Percentiles rank a stretch among this genome's conserved stretches.
phyloP scores from a whole-genome alignment of 345 rosid genomes.

The Sonneratia alba region DNA sequence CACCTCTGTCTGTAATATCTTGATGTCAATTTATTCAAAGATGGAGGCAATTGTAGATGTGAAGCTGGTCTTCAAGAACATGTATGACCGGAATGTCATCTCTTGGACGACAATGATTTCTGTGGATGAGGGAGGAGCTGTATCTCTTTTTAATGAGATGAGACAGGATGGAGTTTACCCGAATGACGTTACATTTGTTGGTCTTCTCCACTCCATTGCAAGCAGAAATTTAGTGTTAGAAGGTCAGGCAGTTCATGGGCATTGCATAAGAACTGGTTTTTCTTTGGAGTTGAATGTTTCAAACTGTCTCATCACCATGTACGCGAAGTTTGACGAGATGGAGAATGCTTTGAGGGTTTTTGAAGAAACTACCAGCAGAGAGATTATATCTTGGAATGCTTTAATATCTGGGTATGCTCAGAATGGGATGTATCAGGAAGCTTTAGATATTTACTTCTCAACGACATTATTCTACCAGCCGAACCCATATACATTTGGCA shows the following conservation, averaged over 20 bases:
- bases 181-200: constrained; percentile 68
- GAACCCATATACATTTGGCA: constrained; percentile 71
- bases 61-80: constrained; percentile 38
- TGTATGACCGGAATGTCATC: constrained; percentile 60
- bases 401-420: constrained; percentile 72
- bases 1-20: constrained; percentile 52
- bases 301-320: constrained; percentile 77
- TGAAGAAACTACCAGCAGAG: constrained; percentile 41
- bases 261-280: constrained; percentile 47
- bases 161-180: constrained; percentile 58
- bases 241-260: constrained; percentile 54
- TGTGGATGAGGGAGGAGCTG: constrained; percentile 38
- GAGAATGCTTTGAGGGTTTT: constrained; percentile 48
- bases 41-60: constrained; percentile 50
- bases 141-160: constrained; percentile 55
- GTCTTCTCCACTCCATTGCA: constrained; percentile 49
- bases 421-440: constrained; percentile 50
- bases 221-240: constrained; percentile 30
- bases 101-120: constrained; percentile 89
- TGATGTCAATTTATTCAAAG: constrained; percentile 66
- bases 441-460: constrained; percentile 39
- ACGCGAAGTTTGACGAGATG: constrained; percentile 56
- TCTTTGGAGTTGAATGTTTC: constrained; percentile 42
- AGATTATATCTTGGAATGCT: constrained; percentile 74
- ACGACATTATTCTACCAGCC: constrained; percentile 34